Conservation (phyloP, 805 yeast genomes). For the Pichia eremophila region DNA sequence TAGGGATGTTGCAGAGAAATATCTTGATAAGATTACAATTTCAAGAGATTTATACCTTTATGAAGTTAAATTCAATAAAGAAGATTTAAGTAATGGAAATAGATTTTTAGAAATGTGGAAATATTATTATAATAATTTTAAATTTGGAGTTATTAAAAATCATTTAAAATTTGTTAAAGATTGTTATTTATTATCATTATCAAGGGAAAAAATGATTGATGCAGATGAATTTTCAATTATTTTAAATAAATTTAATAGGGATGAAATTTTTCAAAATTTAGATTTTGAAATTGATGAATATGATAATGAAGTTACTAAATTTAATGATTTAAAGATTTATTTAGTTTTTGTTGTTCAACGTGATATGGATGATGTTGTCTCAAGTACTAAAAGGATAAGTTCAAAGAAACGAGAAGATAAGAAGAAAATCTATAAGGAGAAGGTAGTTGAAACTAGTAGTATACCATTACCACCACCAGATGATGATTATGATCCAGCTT, state of each 20-base stretch:
- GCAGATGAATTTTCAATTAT: constrained; percentile 12
- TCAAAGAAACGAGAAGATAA: background rate
- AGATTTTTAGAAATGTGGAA: constrained; percentile 30
- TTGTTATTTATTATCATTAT: constrained; percentile 40
- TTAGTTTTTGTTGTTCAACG: constrained; percentile 22
- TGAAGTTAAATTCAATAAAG: constrained; percentile 27
- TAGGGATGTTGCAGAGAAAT: constrained; percentile 42
- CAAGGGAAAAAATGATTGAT: constrained; percentile 9
- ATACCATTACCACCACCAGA: background rate
- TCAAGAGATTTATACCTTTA: constrained; percentile 47
- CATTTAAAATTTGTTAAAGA: constrained; percentile 49
- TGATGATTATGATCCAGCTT: constrained; percentile 5
- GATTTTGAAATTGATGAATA: background rate
- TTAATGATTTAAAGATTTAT: constrained; percentile 15
- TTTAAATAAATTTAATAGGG: constrained; percentile 15
- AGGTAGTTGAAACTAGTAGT: no score
- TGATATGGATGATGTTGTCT: constrained; percentile 10
- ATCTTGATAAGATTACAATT: constrained; percentile 37
- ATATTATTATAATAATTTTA: constrained; percentile 36
- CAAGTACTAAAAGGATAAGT: background rate
- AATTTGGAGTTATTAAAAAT: constrained; percentile 53
- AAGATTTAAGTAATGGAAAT: constrained; percentile 7
- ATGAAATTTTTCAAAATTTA: constrained; percentile 9
- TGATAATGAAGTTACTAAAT: no score
- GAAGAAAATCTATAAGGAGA: no score